phyloP scores from a whole-genome alignment of 2,329 filamentous ascomycete genomes.

The Colletotrichum somersetense region DNA sequence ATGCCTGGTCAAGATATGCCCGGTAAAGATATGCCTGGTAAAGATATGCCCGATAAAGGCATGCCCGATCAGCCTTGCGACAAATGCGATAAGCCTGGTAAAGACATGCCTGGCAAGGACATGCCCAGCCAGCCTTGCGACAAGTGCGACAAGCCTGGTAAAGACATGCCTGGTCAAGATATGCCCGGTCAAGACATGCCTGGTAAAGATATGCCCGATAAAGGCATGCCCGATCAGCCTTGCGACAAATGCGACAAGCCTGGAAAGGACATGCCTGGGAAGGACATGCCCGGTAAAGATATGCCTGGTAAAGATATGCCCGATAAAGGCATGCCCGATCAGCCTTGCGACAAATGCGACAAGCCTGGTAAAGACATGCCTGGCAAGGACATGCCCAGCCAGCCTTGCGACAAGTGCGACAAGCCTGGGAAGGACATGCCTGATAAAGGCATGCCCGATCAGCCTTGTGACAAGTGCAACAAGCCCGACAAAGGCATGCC shows the following conservation, averaged over 20 bases:
- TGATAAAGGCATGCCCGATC: not conserved
- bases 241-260: no score
- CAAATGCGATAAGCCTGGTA: no score
- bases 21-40: not conserved
- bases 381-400: not conserved
- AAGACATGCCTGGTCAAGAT: slow-evolving; percentile 14
- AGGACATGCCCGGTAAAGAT: no score
- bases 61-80: not conserved
- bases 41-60: slow-evolving; percentile 7
- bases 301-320: slow-evolving; percentile 19
- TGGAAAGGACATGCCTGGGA: no score
- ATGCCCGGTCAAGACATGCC: slow-evolving; percentile 7
- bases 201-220: slow-evolving; percentile 5
- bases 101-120: no score
- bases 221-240: not conserved
- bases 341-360: no score
- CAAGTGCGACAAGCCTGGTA: slow-evolving; percentile 12
- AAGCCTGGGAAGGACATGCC: not conserved
- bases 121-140: no score
- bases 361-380: no score
- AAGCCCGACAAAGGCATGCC: not conserved
- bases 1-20: slow-evolving; percentile 23
- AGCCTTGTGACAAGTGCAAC: not conserved
- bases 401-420: not conserved
- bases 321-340: not conserved